Evolutionary conservation across 2,329 filamentous ascomycete species (phyloP), one percentile per base, ranked within the genome.

Genomic region (Remersonia thermophila): DNA sequence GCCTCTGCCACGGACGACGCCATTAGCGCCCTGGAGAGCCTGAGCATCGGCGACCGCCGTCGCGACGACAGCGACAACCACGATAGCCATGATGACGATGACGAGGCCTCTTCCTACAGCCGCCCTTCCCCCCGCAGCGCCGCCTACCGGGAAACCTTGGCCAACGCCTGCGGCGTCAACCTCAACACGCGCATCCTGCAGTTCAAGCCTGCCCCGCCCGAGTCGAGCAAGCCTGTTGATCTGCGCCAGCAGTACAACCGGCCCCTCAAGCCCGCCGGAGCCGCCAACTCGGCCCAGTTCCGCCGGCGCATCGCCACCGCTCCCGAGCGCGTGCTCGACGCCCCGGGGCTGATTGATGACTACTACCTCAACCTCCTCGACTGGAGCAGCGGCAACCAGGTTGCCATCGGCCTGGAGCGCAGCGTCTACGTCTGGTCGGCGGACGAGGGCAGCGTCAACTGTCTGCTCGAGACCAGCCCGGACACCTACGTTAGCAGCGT

Each of bases 391-490:
- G 80, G 83, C 42, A 98, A 98, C 68, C 91, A 98, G 61, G 89
- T 98, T 37, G 91, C 91, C 33, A 96, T 98, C 56, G 91, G 89
- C 39, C 77, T 98, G 10, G 91, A 96, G 67, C 86, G 89, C 48
- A 93, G 81, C 49, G 91, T 98, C 51, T 98, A 98, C 54, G 83
- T 98, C 50, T 98, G 91, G 91, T 96, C 91, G 26, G 91, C 91
- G 11, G 91, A 96, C 48, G 81, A 85, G 53, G 91, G 91, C 41
- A 77, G 79, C 12, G 91, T 98, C 43, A 83, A 74, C 64, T 89
- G 82, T 52, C 77, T 98, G 16, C 66, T 96, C 34, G 89, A 98
- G 66, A 85, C 84, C 33, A 73, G 75, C 38, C 69, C 83, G 14
- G 91, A 98, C 58, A 96, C 89, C 14, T 96, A 98, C 57, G 78